phyloP scores from a whole-genome alignment of 768 basidiomycete species.

The Mycena vulgaris region DNA sequence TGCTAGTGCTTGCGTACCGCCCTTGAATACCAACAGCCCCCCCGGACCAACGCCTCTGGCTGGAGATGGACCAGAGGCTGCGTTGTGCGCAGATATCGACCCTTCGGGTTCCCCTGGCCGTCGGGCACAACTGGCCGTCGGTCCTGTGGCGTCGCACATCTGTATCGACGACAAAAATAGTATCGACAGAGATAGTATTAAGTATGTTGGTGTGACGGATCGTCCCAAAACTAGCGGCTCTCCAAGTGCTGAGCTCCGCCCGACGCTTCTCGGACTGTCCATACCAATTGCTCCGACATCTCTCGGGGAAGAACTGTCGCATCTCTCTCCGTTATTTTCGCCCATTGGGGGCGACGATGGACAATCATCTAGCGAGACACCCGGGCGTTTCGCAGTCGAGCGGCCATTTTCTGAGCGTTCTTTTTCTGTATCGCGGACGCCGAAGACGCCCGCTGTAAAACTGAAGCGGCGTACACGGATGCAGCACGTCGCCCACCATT shows the following conservation, averaged over 20 bases:
- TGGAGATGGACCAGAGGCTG: not conserved
- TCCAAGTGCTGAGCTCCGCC: not conserved
- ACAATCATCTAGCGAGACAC: not conserved
- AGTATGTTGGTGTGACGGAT: no score
- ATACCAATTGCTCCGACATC: constrained; percentile 32
- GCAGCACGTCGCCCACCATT: not conserved
- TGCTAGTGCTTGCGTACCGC: not conserved
- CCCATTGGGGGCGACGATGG: constrained; percentile 4
- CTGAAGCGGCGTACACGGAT: constrained; percentile 10
- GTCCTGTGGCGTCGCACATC: not conserved
- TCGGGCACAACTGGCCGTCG: not conserved
- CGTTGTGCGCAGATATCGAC: not conserved
- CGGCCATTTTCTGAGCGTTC: constrained; percentile 19
- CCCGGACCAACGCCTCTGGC: not conserved
- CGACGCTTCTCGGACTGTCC: constrained; percentile 17
- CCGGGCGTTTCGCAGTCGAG: not conserved
- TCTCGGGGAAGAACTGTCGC: constrained; percentile 29
- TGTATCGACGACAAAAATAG: not conserved
- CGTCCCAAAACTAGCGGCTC: not conserved
- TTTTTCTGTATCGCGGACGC: constrained; percentile 9
- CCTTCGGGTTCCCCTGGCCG: not conserved
- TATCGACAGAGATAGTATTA: not conserved
- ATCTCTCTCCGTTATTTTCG: constrained; percentile 36
- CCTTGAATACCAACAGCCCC: not conserved
- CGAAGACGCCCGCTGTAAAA: constrained; percentile 18